Base-by-base conservation (phyloP, 805 yeast genomes). In the Wickerhamomyces subpelliculosus region DNA sequence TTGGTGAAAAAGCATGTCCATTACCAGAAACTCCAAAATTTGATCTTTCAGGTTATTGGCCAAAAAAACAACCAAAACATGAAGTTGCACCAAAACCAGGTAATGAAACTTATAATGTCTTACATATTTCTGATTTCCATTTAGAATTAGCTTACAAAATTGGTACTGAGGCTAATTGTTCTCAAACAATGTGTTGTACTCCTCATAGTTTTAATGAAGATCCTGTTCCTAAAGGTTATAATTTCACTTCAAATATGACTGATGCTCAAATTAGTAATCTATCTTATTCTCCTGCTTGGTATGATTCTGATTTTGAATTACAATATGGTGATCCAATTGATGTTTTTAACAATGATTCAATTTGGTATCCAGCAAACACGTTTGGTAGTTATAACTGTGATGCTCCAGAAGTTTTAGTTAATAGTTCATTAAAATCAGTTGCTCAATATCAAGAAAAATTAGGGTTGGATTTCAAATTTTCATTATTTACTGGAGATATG, bases 61-160 rank as follows among this genome's bases (percentile, higher is more conserved):
- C 74, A 5, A 53, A 50, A 26, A 68, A 64, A 47, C 74, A 56
- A 40, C 62, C 43, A 45, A 63, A 55, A 39, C 69, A 57, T 57
- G 68, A 59, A 45, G 72, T 55, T 40, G 72, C 63, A 51, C 75
- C 57, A 49, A 72, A 58, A 42, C 70, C 57, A 41, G 58, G 62
- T 32, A 62, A 69, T 36, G 64, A 68, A 40, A 62, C 67, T 2
- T 74, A 79, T 57, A 74, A 78, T 42, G 86, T 78, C 4, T 62
- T 81, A 43, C 89, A 81, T 48, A 49, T 81, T 23, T 70, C 81
- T 16, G 88, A 81, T 52, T 75, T 80, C 57, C 87, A 81, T 56
- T 57, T 78, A 32, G 75, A 79, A 51, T 55, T 72, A 38, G 73
- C 73, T 45, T 77, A 72, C 54, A 54, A 64, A 18, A 59, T 73